These are phyloP conservation scores for Chlamydomonas asymmetrica DNA, from an alignment of 139 green algal genomes.

Conservation along the genomic window DNA sequence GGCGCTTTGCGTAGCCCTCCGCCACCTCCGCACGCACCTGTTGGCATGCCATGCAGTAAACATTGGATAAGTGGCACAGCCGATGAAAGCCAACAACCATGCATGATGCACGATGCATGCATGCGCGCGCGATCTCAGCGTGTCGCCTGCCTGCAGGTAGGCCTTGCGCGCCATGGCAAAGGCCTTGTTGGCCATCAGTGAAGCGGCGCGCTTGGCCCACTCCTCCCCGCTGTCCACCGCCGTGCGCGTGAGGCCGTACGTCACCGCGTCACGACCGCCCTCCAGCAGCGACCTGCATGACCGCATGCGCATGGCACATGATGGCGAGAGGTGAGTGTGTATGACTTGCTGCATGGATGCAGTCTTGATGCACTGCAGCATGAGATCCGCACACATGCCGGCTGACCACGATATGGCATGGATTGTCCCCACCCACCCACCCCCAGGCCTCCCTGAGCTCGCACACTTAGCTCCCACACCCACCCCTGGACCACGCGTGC, in stretches of 20 bases:
- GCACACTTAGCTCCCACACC: too few relatives aligned
- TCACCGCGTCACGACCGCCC: conserved; percentile 27
- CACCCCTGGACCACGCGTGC: conserved; percentile 31
- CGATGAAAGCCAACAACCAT: neutral
- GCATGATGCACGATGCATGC: neutral
- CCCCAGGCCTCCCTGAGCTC: too few relatives aligned
- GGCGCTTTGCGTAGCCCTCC: conserved; percentile 16
- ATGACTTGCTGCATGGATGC: too few relatives aligned
- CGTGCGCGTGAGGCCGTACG: conserved; percentile 28
- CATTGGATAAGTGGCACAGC: neutral
- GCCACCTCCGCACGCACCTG: conserved; percentile 19
- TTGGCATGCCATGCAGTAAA: neutral
- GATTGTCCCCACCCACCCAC: too few relatives aligned
- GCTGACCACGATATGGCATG: too few relatives aligned
- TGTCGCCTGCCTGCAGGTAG: conserved; percentile 25
- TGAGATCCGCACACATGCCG: too few relatives aligned
- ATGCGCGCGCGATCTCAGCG: neutral
- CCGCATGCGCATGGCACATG: too few relatives aligned
- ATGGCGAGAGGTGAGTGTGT: too few relatives aligned
- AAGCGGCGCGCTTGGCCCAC: conserved; percentile 34
- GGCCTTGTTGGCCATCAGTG: conserved; percentile 28
- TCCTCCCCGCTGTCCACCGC: conserved; percentile 30
- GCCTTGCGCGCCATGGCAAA: conserved; percentile 35
- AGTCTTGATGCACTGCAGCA: too few relatives aligned
- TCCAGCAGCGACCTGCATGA: conserved; percentile 35